A percentile compares a stretch with the other conserved stretches of the same genome.
phyloP scores from a whole-genome alignment of 305 asterid genomes.

The Fraxinus velutina region DNA sequence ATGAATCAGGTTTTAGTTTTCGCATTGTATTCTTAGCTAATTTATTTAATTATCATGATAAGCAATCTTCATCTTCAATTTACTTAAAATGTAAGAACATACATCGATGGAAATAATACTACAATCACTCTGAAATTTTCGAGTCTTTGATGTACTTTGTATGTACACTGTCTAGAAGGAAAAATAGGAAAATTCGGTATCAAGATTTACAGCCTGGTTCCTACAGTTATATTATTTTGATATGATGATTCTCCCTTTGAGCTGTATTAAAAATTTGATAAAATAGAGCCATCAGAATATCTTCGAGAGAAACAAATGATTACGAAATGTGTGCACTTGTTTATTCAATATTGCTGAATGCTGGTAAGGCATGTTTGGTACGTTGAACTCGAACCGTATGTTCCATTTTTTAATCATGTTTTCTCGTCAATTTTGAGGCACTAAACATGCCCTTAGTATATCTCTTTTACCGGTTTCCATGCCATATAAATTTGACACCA shows the following conservation, averaged over 20 bases:
- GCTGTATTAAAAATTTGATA: background rate
- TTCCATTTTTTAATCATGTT: background rate
- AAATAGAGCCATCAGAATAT: background rate
- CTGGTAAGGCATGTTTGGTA: background rate
- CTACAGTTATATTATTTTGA: background rate
- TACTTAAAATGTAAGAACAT: slow-evolving; percentile 14
- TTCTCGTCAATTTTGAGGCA: background rate
- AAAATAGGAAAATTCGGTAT: background rate
- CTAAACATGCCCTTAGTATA: background rate
- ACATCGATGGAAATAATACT: slow-evolving; percentile 29
- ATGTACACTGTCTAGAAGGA: background rate
- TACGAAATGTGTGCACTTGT: background rate
- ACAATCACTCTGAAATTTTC: slow-evolving; percentile 8
- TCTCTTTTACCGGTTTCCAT: background rate
- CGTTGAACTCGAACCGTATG: background rate
- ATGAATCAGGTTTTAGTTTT: slow-evolving; percentile 18
- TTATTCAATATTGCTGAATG: background rate
- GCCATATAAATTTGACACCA: background rate
- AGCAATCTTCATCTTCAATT: slow-evolving; percentile 31
- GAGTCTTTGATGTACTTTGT: slow-evolving; percentile 3
- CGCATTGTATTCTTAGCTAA: slow-evolving; percentile 12
- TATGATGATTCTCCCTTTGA: background rate
- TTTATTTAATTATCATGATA: slow-evolving; percentile 22
- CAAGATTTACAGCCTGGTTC: background rate
- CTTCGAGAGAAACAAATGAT: background rate